Base-by-base conservation (phyloP, 2,329 filamentous ascomycete species). In the Byssothecium circinans region DNA sequence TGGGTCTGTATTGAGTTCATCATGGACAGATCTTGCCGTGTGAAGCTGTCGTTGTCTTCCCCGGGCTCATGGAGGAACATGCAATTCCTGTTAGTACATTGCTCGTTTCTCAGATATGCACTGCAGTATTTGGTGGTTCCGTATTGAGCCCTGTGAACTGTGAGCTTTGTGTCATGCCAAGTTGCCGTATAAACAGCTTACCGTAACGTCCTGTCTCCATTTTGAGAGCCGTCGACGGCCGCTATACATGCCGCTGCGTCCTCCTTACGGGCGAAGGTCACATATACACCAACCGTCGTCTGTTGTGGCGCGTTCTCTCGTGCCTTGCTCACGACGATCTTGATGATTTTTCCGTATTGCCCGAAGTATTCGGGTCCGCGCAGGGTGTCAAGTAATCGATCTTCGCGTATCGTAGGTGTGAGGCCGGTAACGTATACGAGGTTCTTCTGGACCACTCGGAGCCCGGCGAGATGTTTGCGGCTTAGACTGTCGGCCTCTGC, bases 91-190 rank as follows among this genome's bases (percentile, higher is more conserved):
- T 99, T 99, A 47, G 89, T 91, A 73, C 94, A 99, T 57, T 86
- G 87, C 71, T 99, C 94, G 58, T 95, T 91, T 48, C 95, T 88
- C 15, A 99, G 79, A 78, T 95, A 99, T 3, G 94, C 92, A 0
- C 94, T 99, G 71, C 94, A 99, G 72, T 99, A 99, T 70, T 99
- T 99, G 4, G 94, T 99, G 0, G 94, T 99, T 19, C 94, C 94
- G 56, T 86, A 86, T 67, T 87, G 84, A 11, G 84, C 84, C 58
- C 84, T 82, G 47, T 36, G 15, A 34, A 2, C 23, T 14, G 46
- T 67, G 8, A 69, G 61, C 47, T 47, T 54, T 47, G 41, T 49
- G 29, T 18, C 38, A 40, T 38, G 25, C 23, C 35, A 38, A 40
- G 29, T 37, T 27, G 20, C 11, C 14, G 5, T 11, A 6, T 6